These are phyloP conservation scores for Krasilnikovozyma curviuscula DNA, from an alignment of 768 basidiomycete genomes.

Conservation along the genomic window DNA sequence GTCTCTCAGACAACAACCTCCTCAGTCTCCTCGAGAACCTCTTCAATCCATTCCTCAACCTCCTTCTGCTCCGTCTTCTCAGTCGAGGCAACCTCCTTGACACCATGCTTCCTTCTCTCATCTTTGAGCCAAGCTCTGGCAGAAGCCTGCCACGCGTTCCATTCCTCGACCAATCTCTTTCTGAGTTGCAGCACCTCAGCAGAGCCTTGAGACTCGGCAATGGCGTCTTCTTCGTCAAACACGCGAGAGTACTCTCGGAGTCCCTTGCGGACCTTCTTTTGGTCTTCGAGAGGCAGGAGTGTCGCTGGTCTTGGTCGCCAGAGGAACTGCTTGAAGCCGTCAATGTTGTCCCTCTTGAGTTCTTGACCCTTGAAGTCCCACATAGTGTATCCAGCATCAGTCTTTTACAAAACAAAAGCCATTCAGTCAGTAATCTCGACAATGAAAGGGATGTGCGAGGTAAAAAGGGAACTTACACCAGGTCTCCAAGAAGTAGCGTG, in stretches of 20 bases:
- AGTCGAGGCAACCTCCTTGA: slow-evolving; percentile 15
- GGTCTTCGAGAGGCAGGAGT: slow-evolving; percentile 67
- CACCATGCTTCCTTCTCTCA: slow-evolving; percentile 31
- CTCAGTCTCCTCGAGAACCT: slow-evolving; percentile 78
- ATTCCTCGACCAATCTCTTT: slow-evolving; percentile 85
- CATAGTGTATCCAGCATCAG: slow-evolving; percentile 87
- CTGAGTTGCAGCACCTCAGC: slow-evolving; percentile 80
- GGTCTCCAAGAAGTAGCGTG: slow-evolving; percentile 90
- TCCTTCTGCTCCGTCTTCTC: slow-evolving; percentile 37
- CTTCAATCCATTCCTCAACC: slow-evolving; percentile 85
- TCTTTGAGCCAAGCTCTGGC: slow-evolving; percentile 48
- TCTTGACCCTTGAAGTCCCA: slow-evolving; percentile 99
- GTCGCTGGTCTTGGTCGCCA: slow-evolving; percentile 93
- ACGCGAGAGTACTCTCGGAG: slow-evolving; percentile 72
- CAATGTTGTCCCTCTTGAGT: slow-evolving; percentile 55
- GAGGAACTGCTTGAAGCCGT: slow-evolving; percentile 95
- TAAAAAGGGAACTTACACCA: slow-evolving; percentile 39
- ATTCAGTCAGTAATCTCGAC: not conserved
- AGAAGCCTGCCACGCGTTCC: slow-evolving; percentile 86
- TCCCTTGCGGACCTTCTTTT: slow-evolving; percentile 66
- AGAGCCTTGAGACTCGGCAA: slow-evolving; percentile 82
- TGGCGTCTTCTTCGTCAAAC: slow-evolving; percentile 93
- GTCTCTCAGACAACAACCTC: slow-evolving; percentile 46
- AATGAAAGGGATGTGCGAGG: not conserved
- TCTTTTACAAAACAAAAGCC: slow-evolving; percentile 31